Base-by-base conservation (phyloP, 805 yeast genomes). In the Suhomyces sp. region DNA sequence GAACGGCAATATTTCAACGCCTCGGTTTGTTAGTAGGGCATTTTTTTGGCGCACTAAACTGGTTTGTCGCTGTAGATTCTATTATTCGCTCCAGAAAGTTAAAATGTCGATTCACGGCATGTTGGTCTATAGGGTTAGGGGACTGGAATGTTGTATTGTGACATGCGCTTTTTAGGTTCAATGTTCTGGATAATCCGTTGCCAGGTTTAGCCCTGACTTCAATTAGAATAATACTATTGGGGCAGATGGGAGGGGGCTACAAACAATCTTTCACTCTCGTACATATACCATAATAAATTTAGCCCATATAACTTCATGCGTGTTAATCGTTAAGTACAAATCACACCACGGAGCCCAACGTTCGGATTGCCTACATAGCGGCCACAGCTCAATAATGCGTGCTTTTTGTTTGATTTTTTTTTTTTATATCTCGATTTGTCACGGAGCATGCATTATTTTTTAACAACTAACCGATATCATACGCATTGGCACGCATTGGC, bases 381-480 rank as follows among this genome's bases (percentile, higher is more conserved):
- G 10, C 24, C 24, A 38, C 42, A 38, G 42, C 42, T 38, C 13
- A 17, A 38, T 19, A 38, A 24, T 38, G 42, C 42, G 24, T 38
- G 42, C 42, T 19, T 38, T 17, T 38, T 38, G 33, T 29, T 38
- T 38, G 13, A 38, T 17, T 17, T 38, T 38, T 38, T 17, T 38
- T 38, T 38, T 38, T 6, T 19, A 38, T 19, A 38, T 38, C 23
- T 23, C 12, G 10, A 42, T 42, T 17, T 42, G 46, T 44, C 49
- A 33, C 49, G 49, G 48, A 47, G 44, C 40, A 29, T 23, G 27
- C 33, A 24, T n/a, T 47, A 47, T 47, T 47, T 47, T 47, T 47
- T 47, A 33, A 12, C 24, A 15, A 31, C 23, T 47, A 47, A 35
- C 42, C 33, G 49, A 47, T 47, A 47, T 38, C 23, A 47, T 47